Evolutionary conservation across 768 basidiomycete genomes (phyloP), one percentile per base, ranked within the genome.

Genomic region (Amanita jacksonii): DNA sequence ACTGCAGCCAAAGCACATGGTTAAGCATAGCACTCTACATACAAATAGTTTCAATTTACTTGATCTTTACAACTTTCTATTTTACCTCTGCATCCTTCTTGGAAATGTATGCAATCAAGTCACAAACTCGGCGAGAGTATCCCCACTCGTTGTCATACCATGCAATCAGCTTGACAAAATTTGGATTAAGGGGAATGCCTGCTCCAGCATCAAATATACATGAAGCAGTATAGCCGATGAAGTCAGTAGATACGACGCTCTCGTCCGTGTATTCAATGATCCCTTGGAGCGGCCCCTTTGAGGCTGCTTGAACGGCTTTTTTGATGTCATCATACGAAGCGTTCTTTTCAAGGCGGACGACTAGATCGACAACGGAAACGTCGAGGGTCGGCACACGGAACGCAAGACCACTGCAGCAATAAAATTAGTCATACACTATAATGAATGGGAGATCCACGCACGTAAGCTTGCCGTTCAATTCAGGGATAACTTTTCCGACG

Each of bases 121-220:
- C 93, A 62, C 81, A 81, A 32, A 93, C 88, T 55, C 91, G 81
- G 59, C 68, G 76, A 33, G 88, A 91, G 76, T 93, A 96, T 6
- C 89, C 81, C 81, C 80, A 88, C 65, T 89, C 85, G 60, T 89
- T 89, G 68, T 88, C 85, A 70, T 86, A 92, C 90, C 92, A 94
- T n/a, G 85, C 61, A 59, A 96, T 79, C 53, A 94, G 74, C 77
- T 97, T 96, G 72, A 92, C 83, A 54, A 96, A 94, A 64, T 81
- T 80, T 47, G 67, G 54, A 77, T 85, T 92, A 61, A 96, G 77
- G 58, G 75, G 70, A 58, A 94, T 94, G 50, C 92, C 90, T 35
- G 81, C 92, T 44, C 62, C 63, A 50, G 90, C 89, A 58, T 96
- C 93, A 61, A 96, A 96, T 71, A 91, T 84, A 49, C 79, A 84